phyloP scores from a whole-genome alignment of 176 grass and related monocot genomes.

The Aechmea fasciata region DNA sequence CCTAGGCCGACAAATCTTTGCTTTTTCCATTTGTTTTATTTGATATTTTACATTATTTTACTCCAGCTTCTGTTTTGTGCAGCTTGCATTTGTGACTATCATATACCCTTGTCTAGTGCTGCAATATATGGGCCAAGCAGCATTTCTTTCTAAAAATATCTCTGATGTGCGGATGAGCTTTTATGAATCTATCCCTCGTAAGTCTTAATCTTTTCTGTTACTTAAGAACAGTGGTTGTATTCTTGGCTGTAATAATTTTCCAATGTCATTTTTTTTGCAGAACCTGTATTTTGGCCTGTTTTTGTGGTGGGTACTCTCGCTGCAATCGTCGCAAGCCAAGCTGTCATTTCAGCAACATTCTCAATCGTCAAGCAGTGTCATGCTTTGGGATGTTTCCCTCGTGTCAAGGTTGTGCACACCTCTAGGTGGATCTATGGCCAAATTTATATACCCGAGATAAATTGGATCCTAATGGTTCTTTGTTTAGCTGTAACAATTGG shows the following conservation, averaged over 20 bases:
- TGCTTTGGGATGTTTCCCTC: slow-evolving; percentile 89
- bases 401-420: slow-evolving; percentile 93
- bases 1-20: too few species aligned
- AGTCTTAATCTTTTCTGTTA: slow-evolving; percentile 1
- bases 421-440: slow-evolving; percentile 95
- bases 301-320: slow-evolving; percentile 89
- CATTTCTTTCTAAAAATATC: slow-evolving; percentile 83
- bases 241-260: slow-evolving; percentile 6
- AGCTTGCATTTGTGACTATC: slow-evolving; percentile 67
- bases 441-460: slow-evolving; percentile 98
- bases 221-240: neutral
- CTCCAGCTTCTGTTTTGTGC: slow-evolving; percentile 30
- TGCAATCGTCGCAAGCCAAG: slow-evolving; percentile 92
- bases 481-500: slow-evolving; percentile 76
- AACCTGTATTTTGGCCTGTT: slow-evolving; percentile 73
- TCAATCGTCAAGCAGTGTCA: slow-evolving; percentile 98
- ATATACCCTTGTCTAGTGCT: slow-evolving; percentile 88
- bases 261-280: slow-evolving; percentile 34
- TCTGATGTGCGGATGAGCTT: slow-evolving; percentile 43
- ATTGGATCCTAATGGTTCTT: slow-evolving; percentile 97
- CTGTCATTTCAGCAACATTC: slow-evolving; percentile 94
- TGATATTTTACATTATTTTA: neutral
- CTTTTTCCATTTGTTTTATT: neutral
- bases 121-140: slow-evolving; percentile 99
- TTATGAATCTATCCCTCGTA: slow-evolving; percentile 89